A percentile compares a stretch with the other conserved stretches of the same genome.
Conservation (phyloP, 257 asterid genomes). For the Solanum pinnatisectum region DNA sequence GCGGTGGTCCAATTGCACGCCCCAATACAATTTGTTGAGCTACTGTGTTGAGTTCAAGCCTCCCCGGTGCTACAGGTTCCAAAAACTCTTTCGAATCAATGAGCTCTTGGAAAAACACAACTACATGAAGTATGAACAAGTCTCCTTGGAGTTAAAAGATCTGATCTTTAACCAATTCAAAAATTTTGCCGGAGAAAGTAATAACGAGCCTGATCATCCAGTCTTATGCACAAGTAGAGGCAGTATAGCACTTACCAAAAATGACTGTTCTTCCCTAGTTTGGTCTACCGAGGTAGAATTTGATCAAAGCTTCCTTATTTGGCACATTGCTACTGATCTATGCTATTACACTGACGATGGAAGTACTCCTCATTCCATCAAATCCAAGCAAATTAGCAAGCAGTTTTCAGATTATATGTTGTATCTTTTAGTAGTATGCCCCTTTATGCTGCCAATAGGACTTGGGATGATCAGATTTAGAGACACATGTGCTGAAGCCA, state of each 20-base stretch:
- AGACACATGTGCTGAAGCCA: conserved; percentile 44
- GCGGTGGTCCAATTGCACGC: conserved; percentile 40
- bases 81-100: conserved; percentile 9
- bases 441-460: conserved; percentile 46
- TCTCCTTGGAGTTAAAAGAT: conserved; percentile 6
- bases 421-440: conserved; percentile 35
- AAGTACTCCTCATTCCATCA: not conserved
- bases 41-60: conserved; percentile 20
- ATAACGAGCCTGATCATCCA: not conserved
- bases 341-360: conserved; percentile 13
- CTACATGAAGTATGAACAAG: conserved; percentile 18
- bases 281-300: conserved; percentile 19
- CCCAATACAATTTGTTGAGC: conserved; percentile 29
- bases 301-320: conserved; percentile 30
- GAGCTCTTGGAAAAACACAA: conserved; percentile 24
- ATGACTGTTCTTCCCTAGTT: not conserved
- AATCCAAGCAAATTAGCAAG: conserved; percentile 13
- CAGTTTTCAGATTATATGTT: conserved; percentile 43
- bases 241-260: conserved; percentile 6
- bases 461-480: conserved; percentile 41
- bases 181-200: not conserved
- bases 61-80: not conserved
- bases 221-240: conserved; percentile 12
- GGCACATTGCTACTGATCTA: conserved; percentile 48
- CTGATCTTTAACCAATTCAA: conserved; percentile 9